A percentile compares a stretch with the other conserved stretches of the same genome.
Conservation (phyloP, 169 alveolate species). For the Plasmodium blacklocki region DNA sequence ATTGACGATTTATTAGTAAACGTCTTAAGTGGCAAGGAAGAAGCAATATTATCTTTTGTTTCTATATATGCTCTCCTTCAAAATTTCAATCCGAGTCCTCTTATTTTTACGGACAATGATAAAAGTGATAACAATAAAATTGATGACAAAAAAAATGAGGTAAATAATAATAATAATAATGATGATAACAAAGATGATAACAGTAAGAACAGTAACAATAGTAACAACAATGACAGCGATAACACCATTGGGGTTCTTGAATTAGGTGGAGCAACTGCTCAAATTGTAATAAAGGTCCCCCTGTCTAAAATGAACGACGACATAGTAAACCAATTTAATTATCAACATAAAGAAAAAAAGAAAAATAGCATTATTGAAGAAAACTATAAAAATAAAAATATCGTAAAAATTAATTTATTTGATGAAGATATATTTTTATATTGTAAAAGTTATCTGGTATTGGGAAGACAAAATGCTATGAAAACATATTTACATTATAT, state of each 20-base stretch:
- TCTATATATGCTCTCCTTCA: conserved; percentile 71
- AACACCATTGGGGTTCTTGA: conserved; percentile 67
- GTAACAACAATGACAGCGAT: not conserved
- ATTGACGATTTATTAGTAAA: conserved; percentile 68
- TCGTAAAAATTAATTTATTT: conserved; percentile 53
- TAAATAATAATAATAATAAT: not conserved
- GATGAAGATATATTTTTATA: conserved; percentile 45
- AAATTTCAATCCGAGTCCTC: conserved; percentile 48
- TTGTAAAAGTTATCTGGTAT: conserved; percentile 72
- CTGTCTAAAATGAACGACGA: conserved; percentile 63
- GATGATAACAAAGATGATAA: not conserved
- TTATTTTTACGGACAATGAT: conserved; percentile 18
- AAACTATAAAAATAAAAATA: conserved; percentile 73
- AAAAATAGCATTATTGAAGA: conserved; percentile 59
- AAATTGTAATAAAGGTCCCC: conserved; percentile 56
- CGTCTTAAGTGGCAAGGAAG: conserved; percentile 77
- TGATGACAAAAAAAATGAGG: not conserved
- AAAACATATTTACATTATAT: conserved; percentile 68
- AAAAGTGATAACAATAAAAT: not conserved
- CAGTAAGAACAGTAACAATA: not conserved
- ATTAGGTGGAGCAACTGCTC: conserved; percentile 78
- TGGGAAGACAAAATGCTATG: conserved; percentile 76
- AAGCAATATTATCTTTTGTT: conserved; percentile 76
- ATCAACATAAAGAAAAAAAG: conserved; percentile 37
- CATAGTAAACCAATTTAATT: conserved; percentile 48